phyloP scores from a whole-genome alignment of 768 basidiomycete genomes.

The Panaeolus papilionaceus region DNA sequence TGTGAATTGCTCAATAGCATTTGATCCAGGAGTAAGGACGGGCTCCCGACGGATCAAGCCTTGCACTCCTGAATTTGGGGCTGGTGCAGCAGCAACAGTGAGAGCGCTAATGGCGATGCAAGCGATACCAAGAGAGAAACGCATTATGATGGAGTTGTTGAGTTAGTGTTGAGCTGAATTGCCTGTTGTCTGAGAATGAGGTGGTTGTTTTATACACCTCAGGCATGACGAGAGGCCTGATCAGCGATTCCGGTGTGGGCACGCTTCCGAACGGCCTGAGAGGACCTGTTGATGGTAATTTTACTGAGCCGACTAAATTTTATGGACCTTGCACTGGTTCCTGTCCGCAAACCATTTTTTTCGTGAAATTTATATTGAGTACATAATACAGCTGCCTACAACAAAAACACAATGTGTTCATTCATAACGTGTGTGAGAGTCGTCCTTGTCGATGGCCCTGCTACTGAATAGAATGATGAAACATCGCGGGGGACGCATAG shows the following conservation, averaged over 20 bases:
- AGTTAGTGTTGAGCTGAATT: not conserved
- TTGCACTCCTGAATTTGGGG: not conserved
- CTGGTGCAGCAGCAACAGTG: not conserved
- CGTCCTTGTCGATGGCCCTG: not conserved
- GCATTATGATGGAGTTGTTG: not conserved
- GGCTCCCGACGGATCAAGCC: not conserved
- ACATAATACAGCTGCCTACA: not conserved
- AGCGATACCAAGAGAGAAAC: not conserved
- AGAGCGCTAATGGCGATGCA: not conserved
- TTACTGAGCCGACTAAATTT: not conserved
- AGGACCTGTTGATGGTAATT: not conserved
- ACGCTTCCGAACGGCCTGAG: not conserved
- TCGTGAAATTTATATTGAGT: not conserved
- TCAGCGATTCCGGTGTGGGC: not conserved
- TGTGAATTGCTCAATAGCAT: not conserved
- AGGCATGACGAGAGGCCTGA: not conserved
- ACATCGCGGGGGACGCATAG: too few species aligned
- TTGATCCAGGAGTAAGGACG: not conserved
- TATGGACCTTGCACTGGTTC: not conserved
- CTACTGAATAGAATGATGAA: too few species aligned
- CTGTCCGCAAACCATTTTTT: slow-evolving; percentile 1
- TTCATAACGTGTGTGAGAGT: not conserved
- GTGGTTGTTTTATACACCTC: not conserved
- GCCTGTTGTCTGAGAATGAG: not conserved
- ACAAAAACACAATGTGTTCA: not conserved